These are phyloP conservation scores for Talaromyces sp. DNA, from an alignment of 2,329 filamentous ascomycete genomes.

Conservation along the genomic window DNA sequence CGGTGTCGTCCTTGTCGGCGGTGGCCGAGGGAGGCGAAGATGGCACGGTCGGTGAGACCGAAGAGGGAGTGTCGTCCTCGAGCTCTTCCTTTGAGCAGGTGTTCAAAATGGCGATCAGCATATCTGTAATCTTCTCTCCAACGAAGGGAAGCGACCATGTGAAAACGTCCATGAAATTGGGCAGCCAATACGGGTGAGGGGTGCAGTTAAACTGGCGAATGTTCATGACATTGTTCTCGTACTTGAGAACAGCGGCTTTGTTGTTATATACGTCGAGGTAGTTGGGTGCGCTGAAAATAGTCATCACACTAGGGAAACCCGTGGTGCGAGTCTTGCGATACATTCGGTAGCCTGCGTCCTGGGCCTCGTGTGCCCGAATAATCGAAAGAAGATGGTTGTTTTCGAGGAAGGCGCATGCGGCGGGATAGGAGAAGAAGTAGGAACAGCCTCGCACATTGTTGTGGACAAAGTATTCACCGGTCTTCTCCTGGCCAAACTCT, in stretches of 20 bases:
- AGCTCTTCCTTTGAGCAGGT: conserved; percentile 99
- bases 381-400: conserved; percentile 98
- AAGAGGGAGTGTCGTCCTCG: conserved; percentile 76
- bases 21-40: conserved; percentile 65
- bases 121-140: conserved; percentile 98
- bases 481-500: conserved; percentile 98
- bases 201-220: conserved; percentile 99
- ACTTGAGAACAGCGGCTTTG: conserved; percentile 97
- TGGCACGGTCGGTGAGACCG: conserved; percentile 64
- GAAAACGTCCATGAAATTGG: conserved; percentile 99
- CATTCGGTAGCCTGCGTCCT: conserved; percentile 98
- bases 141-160: conserved; percentile 99
- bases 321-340: conserved; percentile 98
- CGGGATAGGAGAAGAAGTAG: conserved; percentile 98
- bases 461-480: conserved; percentile 93
- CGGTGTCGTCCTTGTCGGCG: conserved; percentile 61
- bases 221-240: conserved; percentile 99
- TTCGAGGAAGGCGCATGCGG: conserved; percentile 93
- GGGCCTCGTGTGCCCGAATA: conserved; percentile 95
- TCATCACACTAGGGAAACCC: conserved; percentile 99
- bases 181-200: conserved; percentile 97
- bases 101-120: conserved; percentile 97
- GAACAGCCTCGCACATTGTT: conserved; percentile 98
- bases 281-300: conserved; percentile 97
- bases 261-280: conserved; percentile 99